Evolutionary conservation across 257 asterid species (phyloP).

Genomic region (Lycium barbarum): DNA sequence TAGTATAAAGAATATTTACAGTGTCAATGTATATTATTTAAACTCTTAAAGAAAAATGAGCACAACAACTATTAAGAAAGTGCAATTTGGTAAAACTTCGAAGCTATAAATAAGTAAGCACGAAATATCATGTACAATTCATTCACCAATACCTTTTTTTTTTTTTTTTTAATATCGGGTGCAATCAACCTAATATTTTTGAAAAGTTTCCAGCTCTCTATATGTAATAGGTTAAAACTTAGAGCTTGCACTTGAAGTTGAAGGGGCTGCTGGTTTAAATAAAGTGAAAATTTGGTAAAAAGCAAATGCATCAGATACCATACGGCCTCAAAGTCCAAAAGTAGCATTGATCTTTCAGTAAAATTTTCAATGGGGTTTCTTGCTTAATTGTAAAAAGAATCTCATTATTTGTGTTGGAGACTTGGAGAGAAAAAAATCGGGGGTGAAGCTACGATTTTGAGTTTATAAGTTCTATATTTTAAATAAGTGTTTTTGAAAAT

Average conservation of each 20-base stretch:
- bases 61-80: not conserved
- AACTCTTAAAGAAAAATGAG: too few species aligned
- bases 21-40: too few species aligned
- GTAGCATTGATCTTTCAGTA: not conserved
- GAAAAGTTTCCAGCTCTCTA: too few species aligned
- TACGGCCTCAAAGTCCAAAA: conserved; percentile 5
- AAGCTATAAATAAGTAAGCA: not conserved
- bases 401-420: not conserved
- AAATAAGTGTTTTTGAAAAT: too few species aligned
- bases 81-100: not conserved
- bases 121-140: too few species aligned
- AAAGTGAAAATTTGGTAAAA: not conserved
- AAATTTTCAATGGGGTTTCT: not conserved
- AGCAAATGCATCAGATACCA: not conserved
- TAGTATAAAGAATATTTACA: too few species aligned
- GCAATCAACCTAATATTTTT: too few species aligned
- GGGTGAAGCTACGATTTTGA: not conserved
- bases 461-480: not conserved
- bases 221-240: too few species aligned
- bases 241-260: not conserved
- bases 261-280: not conserved
- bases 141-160: too few species aligned
- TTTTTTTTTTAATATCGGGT: too few species aligned
- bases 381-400: not conserved
- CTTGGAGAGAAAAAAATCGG: not conserved